These are phyloP conservation scores for Puccinia triticina DNA, from an alignment of 1,284 basidiomycete genomes.

Conservation along the genomic window DNA sequence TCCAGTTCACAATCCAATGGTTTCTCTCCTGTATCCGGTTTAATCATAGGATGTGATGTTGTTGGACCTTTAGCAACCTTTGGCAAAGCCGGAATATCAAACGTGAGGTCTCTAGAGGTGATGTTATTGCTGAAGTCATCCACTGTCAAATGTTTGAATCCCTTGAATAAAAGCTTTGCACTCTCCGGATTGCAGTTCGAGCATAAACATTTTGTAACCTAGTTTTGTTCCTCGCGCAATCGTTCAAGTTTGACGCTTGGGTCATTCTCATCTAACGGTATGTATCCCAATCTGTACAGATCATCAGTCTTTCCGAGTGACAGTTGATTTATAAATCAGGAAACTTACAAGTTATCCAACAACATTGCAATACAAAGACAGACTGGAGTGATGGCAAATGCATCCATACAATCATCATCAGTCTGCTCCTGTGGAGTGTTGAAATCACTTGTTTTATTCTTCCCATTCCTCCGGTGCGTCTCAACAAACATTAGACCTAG, in stretches of 20 bases:
- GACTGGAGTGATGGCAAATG: conserved; percentile 15
- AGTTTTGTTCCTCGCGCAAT: neutral
- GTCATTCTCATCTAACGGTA: neutral
- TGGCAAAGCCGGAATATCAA: neutral
- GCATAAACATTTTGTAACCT: neutral
- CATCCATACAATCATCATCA: conserved; percentile 30
- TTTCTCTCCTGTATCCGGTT: neutral
- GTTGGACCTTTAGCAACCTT: neutral
- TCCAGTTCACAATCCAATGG: neutral
- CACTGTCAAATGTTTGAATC: too few species aligned
- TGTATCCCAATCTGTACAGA: neutral
- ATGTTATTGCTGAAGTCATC: too few species aligned
- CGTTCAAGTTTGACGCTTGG: neutral
- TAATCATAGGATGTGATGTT: neutral
- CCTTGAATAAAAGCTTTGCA: too few species aligned
- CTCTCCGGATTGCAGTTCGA: too few species aligned
- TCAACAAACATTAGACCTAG: conserved; percentile 13
- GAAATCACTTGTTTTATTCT: neutral
- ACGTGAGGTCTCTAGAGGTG: too few species aligned
- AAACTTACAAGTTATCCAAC: neutral
- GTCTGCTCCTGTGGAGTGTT: neutral
- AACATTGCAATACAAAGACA: conserved; percentile 11
- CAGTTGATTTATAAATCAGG: neutral
- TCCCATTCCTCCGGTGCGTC: neutral
- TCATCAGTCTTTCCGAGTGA: neutral